Evolutionary conservation across 169 alveolate genomes (phyloP), one percentile per base, ranked within the genome.

Genomic region (Cryptosporidium muris): DNA sequence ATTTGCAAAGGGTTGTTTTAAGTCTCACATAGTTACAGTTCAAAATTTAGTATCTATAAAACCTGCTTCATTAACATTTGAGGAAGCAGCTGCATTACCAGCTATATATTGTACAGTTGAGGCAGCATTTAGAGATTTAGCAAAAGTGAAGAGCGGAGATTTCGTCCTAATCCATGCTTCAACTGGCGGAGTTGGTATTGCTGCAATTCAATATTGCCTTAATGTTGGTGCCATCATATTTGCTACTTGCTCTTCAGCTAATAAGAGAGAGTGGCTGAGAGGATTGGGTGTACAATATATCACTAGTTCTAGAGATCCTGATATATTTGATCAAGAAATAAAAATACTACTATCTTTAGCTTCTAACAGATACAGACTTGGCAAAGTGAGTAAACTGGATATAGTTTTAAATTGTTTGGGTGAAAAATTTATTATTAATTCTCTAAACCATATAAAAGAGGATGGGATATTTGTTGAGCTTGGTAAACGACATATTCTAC

Each of bases 181-280:
- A 38, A 80, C 90, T 1, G 90, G 90, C n/a, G 90, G 89, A n/a
- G 89, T 85, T 5, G 90, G 90, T 40, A 80, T 67, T 58, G 68
- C 81, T 11, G 89, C 82, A 34, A 74, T 80, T 42, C 88, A 85
- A 54, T 56, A 80, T 68, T 85, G 90, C 53, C 3, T 63, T 8
- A 63, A 68, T 51, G 64, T 47, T 5, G 90, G 90, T 16, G 90
- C 90, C 11, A 80, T 53, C 16, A 65, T 85, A 37, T 80, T 64
- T 60, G 90, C 89, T 40, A 74, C 90, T 5, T 64, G 80, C 8
- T 80, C 88, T 42, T 62, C 82, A 8, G 56, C 52, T 4, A 36
- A 63, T 37, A 82, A 82, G 64, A 63, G 62, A 45, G 54, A 64
- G 0, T 65, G 82, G 82, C 42, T 82, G 14, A 16, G 60, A n/a